Evolutionary conservation across 306 rosid species (phyloP).

Genomic region (Corylus avellana): DNA sequence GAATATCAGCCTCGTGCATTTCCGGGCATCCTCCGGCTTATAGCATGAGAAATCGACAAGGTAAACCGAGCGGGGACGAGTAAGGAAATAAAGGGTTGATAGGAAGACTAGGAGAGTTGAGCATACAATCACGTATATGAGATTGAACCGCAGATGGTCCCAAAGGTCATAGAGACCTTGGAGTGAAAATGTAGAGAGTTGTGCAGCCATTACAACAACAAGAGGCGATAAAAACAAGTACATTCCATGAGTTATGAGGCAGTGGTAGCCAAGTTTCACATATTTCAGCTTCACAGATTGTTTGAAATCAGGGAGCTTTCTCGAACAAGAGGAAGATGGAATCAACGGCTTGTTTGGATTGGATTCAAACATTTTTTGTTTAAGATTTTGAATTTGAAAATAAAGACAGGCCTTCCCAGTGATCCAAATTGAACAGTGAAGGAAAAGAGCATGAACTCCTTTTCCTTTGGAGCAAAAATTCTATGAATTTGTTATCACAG

Average conservation of each 20-base stretch:
- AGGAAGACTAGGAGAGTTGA: slow-evolving; percentile 50
- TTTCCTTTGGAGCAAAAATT: slow-evolving; percentile 18
- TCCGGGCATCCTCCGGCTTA: slow-evolving; percentile 55
- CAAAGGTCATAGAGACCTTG: slow-evolving; percentile 49
- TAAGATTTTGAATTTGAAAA: neutral
- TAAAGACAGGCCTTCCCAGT: slow-evolving; percentile 12
- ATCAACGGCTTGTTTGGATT: slow-evolving; percentile 30
- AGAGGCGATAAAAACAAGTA: slow-evolving; percentile 47
- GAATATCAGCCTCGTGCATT: slow-evolving; percentile 56
- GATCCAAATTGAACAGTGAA: slow-evolving; percentile 22
- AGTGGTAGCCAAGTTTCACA: slow-evolving; percentile 62
- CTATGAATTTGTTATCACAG: slow-evolving; percentile 5
- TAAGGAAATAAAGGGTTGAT: slow-evolving; percentile 49
- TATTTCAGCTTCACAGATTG: slow-evolving; percentile 59
- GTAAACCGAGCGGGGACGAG: slow-evolving; percentile 46
- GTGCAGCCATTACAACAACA: slow-evolving; percentile 32
- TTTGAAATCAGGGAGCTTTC: slow-evolving; percentile 54
- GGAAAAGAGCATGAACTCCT: slow-evolving; percentile 18
- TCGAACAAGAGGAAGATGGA: slow-evolving; percentile 18
- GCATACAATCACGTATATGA: slow-evolving; percentile 43
- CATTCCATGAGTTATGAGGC: slow-evolving; percentile 62
- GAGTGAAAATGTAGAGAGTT: slow-evolving; percentile 47
- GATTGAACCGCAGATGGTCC: slow-evolving; percentile 50
- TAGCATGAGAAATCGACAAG: slow-evolving; percentile 67
- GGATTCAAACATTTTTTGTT: slow-evolving; percentile 14